Evolutionary conservation across 2,329 filamentous ascomycete genomes (phyloP), one percentile per base, ranked within the genome.

Genomic region (Xylariaceae sp.): DNA sequence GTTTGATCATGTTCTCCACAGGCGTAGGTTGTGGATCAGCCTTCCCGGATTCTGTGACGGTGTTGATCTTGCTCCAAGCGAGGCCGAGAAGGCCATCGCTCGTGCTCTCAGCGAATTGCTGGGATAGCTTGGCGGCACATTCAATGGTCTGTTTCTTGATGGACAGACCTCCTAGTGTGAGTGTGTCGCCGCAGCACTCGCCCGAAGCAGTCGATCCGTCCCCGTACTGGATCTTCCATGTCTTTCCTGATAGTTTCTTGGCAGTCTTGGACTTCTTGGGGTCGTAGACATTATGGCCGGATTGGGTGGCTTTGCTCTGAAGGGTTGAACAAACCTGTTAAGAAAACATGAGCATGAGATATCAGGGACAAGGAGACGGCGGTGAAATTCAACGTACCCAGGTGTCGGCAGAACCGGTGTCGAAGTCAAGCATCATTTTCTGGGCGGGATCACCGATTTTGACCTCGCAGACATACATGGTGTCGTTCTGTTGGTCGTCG

Each of bases 351-450:
- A 60, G 50, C 50, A 23, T 18, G n/a, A 41, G 21, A 18, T 43
- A 20, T 1, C 19, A 5, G 48, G 40, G 6, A 19, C 19, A 40
- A 18, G 51, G n/a, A 2, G 10, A 43, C 3, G 12, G 19, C 12
- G 14, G 44, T 19, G 37, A 32, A 4, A 26, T 23, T 23, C n/a
- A 48, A 60, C 77, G 63, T 74, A 85, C 82, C 88, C 86, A 90
- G 20, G 89, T 77, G 74, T 90, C 88, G 19, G 86, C 80, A 10
- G 85, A 89, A 19, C 87, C 87, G 40, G 87, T 89, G 69, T 91
- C 88, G 59, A 90, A 89, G 66, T 89, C 82, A 14, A 90, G 71
- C 60, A 79, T 80, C 43, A 87, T 62, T 44, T 74, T 84, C 74
- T 90, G 87, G 1, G 79, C 71, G 16, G 87, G 87, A 1, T 82